Base-by-base conservation (phyloP, 2,329 filamentous ascomycete species). In the Penicillium sp. region DNA sequence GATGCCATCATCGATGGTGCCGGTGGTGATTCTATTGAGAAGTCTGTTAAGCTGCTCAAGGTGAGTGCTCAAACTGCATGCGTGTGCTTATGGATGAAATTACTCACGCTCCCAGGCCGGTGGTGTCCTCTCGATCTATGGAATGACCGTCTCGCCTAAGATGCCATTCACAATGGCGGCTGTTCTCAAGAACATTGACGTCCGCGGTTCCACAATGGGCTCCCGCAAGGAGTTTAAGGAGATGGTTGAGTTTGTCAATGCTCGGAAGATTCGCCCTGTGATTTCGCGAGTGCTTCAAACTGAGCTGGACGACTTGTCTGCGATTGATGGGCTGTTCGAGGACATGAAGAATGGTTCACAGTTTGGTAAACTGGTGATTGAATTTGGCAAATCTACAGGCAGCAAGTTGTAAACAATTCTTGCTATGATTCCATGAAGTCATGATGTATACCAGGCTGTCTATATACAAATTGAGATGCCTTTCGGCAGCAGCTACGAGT, bases 1-100 rank as follows among this genome's bases (percentile, higher is more conserved):
- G 93, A 97, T 71, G 84, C 87, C 16, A 85, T 97, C 40, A 80
- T 97, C 58, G 93, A 97, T 71, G 92, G 93, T 2, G 91, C 92
- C 0, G 92, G 92, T 3, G 91, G 89, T 1, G 86, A 95, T 70
- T 77, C 95, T 36, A 80, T 95, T n/a, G 75, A 77, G 31, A 86
- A 84, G 66, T 80, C 81, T 1, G 73, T 77, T 39, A 83, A 76
- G 64, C 64, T 95, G 44, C 74, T 97, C 44, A 91, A 89, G 74
- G 77, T 79, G 58, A 57, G 70, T 62, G 13, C 33, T 8, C 29
- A 4, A 11, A n/a, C 18, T 3, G n/a, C 10, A 35, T 4, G 5
- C 35, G 4, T 11, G 8, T 22, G 13, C 16, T 22, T 25, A 11
- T 4, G 5, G 22, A 13, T 18, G 12, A 16, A 34, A 14, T 6